Evolutionary conservation across 305 asterid genomes (phyloP), one percentile per base, ranked within the genome.

Genomic region (Solanum hybrid): DNA sequence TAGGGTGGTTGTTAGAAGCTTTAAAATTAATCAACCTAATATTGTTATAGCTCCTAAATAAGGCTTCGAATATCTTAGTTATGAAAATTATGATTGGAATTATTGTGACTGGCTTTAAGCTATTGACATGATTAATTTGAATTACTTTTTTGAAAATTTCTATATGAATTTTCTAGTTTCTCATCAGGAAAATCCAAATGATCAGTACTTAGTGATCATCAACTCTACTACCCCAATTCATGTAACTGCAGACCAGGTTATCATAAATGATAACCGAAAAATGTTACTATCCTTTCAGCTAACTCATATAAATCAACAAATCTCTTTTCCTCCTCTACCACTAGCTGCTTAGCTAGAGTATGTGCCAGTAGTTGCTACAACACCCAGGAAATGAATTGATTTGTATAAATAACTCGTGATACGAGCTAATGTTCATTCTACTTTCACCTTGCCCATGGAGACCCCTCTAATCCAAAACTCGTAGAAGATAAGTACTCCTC

Each of bases 1-100:
- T 84, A 91, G 92, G 86, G 98, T 96, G 88, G 93, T 95, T 92
- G 97, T 95, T 86, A 93, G 96, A 84, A 92, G 93, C 38, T 93
- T 92, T 91, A 87, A 24, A 10, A 24, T n/a, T 79, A 75, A 75
- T 75, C 24, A 15, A 24, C 45, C 34, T 24, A 73, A 32, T 27
- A 56, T 37, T 84, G 9, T 10, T 4, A 88, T 31, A 60, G 77
- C 34, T 26, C 90, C 90, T n/a, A 87, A 38, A 88, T 90, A 76
- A 17, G 38, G 15, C 64, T 66, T 78, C 0, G 81, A 89, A 10
- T 34, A 86, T 64, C 9, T 12, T 45, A 64, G 5, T n/a, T 88
- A 45, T 64, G 35, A 81, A 75, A 77, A 78, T 69, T 90, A 88
- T 56, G 90, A 72, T 90, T 86, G 93, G 29, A 86, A 90, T 35